Conservation (phyloP, 2,329 filamentous ascomycete genomes). For the Ophiosphaerella herpotricha region DNA sequence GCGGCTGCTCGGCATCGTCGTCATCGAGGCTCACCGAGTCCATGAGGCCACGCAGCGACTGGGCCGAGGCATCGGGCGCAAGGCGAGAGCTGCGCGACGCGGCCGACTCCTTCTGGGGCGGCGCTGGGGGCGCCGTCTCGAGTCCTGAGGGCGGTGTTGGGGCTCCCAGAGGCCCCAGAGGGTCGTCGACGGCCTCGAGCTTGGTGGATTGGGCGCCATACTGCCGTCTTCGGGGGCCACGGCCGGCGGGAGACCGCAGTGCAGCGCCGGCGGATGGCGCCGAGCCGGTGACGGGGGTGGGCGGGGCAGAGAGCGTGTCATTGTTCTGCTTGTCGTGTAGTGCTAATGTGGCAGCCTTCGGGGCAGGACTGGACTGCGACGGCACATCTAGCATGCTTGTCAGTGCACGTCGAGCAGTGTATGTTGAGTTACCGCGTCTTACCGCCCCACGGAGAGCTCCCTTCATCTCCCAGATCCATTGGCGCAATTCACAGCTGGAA, state of each 20-base stretch:
- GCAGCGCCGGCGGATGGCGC: slow-evolving; percentile 46
- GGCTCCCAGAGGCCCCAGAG: slow-evolving; percentile 76
- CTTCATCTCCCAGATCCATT: slow-evolving; percentile 52
- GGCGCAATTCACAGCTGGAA: slow-evolving; percentile 18
- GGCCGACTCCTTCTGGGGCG: slow-evolving; percentile 66
- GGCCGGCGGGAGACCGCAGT: slow-evolving; percentile 54
- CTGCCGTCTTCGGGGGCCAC: slow-evolving; percentile 60
- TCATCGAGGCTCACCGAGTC: slow-evolving; percentile 76
- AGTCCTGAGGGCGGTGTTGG: slow-evolving; percentile 56
- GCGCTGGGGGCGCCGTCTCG: slow-evolving; percentile 70
- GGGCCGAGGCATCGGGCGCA: slow-evolving; percentile 58
- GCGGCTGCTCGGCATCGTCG: slow-evolving; percentile 55
- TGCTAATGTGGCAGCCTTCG: slow-evolving; percentile 46
- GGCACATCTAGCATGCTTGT: slow-evolving; percentile 51
- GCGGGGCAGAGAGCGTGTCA: slow-evolving; percentile 22
- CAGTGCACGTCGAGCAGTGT: slow-evolving; percentile 10
- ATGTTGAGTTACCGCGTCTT: slow-evolving; percentile 6
- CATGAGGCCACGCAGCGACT: slow-evolving; percentile 57
- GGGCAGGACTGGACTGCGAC: slow-evolving; percentile 49
- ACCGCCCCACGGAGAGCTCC: slow-evolving; percentile 51
- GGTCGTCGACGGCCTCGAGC: slow-evolving; percentile 76
- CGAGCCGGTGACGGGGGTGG: slow-evolving; percentile 29
- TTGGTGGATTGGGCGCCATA: slow-evolving; percentile 76
- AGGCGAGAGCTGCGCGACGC: slow-evolving; percentile 52
- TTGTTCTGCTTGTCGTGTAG: slow-evolving; percentile 38